Evolutionary conservation across 1,284 basidiomycete species (phyloP).

Genomic region (Cryptococcus maquisensis): DNA sequence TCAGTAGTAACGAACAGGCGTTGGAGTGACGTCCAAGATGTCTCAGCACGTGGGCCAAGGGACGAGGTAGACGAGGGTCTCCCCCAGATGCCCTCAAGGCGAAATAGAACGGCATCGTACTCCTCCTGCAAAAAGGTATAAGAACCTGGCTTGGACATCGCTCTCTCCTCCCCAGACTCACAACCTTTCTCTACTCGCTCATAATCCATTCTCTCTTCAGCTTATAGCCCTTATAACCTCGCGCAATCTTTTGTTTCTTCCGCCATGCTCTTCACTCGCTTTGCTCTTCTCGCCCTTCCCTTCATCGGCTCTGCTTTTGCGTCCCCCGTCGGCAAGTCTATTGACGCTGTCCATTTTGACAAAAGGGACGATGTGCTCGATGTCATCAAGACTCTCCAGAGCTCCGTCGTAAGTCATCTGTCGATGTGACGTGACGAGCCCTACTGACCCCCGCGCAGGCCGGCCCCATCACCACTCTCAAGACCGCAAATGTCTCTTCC

Average conservation of each 20-base stretch:
- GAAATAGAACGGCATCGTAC: too few species aligned
- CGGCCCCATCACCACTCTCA: conserved; percentile 7
- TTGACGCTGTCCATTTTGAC: neutral
- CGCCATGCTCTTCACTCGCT: conserved; percentile 12
- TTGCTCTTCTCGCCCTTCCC: conserved; percentile 14
- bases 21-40: too few species aligned
- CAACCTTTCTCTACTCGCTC: too few species aligned
- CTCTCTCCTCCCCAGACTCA: neutral
- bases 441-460: conserved; percentile 2
- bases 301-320: conserved; percentile 9
- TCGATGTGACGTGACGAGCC: neutral
- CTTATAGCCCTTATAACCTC: neutral
- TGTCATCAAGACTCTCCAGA: conserved; percentile 8
- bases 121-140: too few species aligned
- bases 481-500: conserved; percentile 3
- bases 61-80: too few species aligned
- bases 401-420: conserved; percentile 6
- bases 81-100: too few species aligned
- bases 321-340: conserved; percentile 2
- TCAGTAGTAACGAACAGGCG: too few species aligned
- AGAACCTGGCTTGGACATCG: neutral
- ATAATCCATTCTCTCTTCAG: neutral
- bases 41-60: too few species aligned
- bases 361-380: conserved; percentile 2
- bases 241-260: too few species aligned